phyloP scores from a whole-genome alignment of 106 monocot genomes.

The Phalaenopsis aphrodite region DNA sequence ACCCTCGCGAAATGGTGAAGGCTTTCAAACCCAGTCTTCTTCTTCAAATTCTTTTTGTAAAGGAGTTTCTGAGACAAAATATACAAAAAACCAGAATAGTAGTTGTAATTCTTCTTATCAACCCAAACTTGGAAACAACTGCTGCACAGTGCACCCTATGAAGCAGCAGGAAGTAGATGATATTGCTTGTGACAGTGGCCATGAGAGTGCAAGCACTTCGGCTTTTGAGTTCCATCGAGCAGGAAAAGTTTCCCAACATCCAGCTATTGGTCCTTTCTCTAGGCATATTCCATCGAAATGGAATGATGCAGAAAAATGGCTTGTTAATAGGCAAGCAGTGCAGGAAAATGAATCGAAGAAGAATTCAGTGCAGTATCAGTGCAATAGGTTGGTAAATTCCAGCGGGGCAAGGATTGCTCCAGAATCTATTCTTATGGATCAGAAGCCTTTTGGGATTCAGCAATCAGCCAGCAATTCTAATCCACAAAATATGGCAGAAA shows the following conservation, averaged over 20 bases:
- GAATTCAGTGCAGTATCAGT: conserved; percentile 17
- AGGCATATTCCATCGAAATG: conserved; percentile 83
- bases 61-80: conserved; percentile 5
- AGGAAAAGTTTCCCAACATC: conserved; percentile 22
- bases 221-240: conserved; percentile 73
- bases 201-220: conserved; percentile 33
- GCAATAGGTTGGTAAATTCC: conserved; percentile 11
- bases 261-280: conserved; percentile 23
- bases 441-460: conserved; percentile 9
- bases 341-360: conserved; percentile 44
- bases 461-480: neutral
- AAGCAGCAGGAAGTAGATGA: conserved; percentile 32
- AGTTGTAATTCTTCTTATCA: conserved; percentile 13
- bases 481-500: conserved; percentile 26
- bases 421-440: conserved; percentile 22
- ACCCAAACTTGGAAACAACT: conserved; percentile 12
- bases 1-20: neutral
- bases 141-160: conserved; percentile 26
- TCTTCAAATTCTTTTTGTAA: neutral
- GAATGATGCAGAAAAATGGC: conserved; percentile 97
- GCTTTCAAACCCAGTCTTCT: neutral
- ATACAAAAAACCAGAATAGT: conserved; percentile 7
- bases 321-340: conserved; percentile 33
- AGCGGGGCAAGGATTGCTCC: conserved; percentile 31
- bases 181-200: conserved; percentile 39